phyloP scores from a whole-genome alignment of 2,329 filamentous ascomycete genomes.

The Aspergillus ochraceoroseus region DNA sequence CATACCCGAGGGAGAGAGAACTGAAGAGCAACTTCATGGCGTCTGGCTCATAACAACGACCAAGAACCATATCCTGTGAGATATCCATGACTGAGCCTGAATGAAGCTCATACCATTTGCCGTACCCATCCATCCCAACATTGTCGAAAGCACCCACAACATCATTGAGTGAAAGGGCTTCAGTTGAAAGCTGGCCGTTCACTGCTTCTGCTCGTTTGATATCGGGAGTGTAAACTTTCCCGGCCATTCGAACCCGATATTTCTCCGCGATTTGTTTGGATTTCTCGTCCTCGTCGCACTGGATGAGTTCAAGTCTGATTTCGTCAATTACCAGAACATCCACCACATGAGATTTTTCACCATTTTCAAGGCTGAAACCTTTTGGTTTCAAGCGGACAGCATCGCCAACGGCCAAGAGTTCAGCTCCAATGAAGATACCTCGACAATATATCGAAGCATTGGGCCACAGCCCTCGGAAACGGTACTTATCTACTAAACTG shows the following conservation, averaged over 20 bases:
- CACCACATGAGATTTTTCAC: conserved; percentile 31
- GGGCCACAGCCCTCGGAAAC: conserved; percentile 53
- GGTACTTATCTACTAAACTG: conserved; percentile 50
- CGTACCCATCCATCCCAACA: conserved; percentile 45
- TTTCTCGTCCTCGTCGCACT: conserved; percentile 47
- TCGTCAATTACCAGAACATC: conserved; percentile 53
- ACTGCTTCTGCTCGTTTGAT: conserved; percentile 24
- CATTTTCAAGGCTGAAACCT: conserved; percentile 17
- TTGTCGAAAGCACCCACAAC: conserved; percentile 36
- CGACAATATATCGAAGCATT: conserved; percentile 50
- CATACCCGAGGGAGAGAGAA: conserved; percentile 39
- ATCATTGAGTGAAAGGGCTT: conserved; percentile 31
- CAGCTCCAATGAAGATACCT: conserved; percentile 54
- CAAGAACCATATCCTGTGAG: conserved; percentile 50
- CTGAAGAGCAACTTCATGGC: conserved; percentile 47
- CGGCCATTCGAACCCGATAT: conserved; percentile 47
- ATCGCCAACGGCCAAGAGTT: conserved; percentile 53
- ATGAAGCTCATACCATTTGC: conserved; percentile 51
- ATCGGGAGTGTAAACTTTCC: conserved; percentile 46
- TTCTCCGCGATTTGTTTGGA: conserved; percentile 46
- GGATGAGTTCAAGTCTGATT: conserved; percentile 49
- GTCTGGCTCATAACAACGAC: conserved; percentile 51
- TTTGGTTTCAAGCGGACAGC: conserved; percentile 48
- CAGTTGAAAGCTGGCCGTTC: conserved; percentile 17
- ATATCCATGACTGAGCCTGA: conserved; percentile 42